Evolutionary conservation across 2,329 filamentous ascomycete genomes (phyloP), one percentile per base, ranked within the genome.

Genomic region (Penicillium sp.): DNA sequence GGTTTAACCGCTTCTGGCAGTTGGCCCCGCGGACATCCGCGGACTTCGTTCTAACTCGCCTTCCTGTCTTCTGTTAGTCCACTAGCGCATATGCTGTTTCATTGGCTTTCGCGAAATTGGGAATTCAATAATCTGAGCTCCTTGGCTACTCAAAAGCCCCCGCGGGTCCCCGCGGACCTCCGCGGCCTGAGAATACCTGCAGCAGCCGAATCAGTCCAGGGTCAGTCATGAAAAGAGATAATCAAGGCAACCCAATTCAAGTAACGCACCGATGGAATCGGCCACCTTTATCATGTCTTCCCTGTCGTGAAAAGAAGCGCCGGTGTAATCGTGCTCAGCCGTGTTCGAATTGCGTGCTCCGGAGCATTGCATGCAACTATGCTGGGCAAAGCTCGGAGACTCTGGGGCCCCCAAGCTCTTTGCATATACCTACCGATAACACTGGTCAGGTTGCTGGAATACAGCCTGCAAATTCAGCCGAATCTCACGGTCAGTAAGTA

Each of bases 201-300:
- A 20, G 15, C 13, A 35, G 15, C 20, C 7, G 15, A 5, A 35
- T 35, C 9, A 29, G 12, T 39, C 12, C 3, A 18, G 15, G 15
- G 15, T 18, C 15, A 40, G 46, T 6, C 18, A 54, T 56, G 53
- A 53, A 56, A 41, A 49, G 49, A 33, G 40, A 50, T 23, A 48
- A 37, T 6, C 12, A 38, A 15, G 49, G 55, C 6, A 35, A 48
- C 15, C 46, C 51, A 3, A 47, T 60, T 70, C 73, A 51, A 64
- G 81, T 71, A 68, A 43, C 47, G 8, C 41, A 46, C 15, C 23
- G 42, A 31, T 55, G 54, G 56, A 49, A 44, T 12, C 44, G 51
- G 25, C 53, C 55, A 9, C 44, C 55, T 2, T 18, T 57, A 24
- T 58, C 57, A 5, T 63, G 60, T 29, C 35, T 23, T 5, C 42